A percentile compares a stretch with the other conserved stretches of the same genome.
These are phyloP conservation scores for Lasiosphaeria hispida DNA, from an alignment of 495 filamentous ascomycete genomes.

Conservation along the genomic window DNA sequence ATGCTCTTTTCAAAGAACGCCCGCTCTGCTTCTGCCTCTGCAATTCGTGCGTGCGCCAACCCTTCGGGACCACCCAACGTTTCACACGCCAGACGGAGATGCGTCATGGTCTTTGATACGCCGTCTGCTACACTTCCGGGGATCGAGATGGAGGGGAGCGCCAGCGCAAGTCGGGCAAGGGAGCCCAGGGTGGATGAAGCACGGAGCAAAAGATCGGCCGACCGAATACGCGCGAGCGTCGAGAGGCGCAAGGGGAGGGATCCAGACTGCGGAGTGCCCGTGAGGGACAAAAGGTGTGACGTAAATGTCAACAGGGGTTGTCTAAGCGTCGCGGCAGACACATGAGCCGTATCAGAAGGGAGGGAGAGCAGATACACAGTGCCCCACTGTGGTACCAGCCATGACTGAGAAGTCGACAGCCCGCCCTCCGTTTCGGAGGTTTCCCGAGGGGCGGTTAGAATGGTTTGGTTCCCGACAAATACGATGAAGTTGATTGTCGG, in stretches of 20 bases:
- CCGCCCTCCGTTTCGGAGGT: conserved; percentile 56
- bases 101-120: conserved; percentile 73
- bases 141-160: conserved; percentile 86
- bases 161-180: conserved; percentile 78
- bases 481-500: conserved; percentile 95
- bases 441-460: conserved; percentile 24
- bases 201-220: conserved; percentile 81
- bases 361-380: conserved; percentile 80
- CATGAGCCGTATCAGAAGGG: conserved; percentile 38
- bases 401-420: conserved; percentile 72
- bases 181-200: conserved; percentile 94
- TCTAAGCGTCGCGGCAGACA: conserved; percentile 56
- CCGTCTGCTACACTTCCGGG: conserved; percentile 81
- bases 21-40: conserved; percentile 84
- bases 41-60: conserved; percentile 75
- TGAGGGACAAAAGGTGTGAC: conserved; percentile 83
- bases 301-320: conserved; percentile 86
- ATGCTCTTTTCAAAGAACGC: conserved; percentile 99
- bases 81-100: conserved; percentile 73
- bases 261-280: conserved; percentile 80
- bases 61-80: conserved; percentile 60
- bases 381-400: conserved; percentile 97
- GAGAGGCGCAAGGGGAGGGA: conserved; percentile 79
- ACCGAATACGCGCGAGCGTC: conserved; percentile 77
- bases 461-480: conserved; percentile 64